Evolutionary conservation across 2,329 filamentous ascomycete species (phyloP), one percentile per base, ranked within the genome.

Genomic region (Aspergillus hortae): DNA sequence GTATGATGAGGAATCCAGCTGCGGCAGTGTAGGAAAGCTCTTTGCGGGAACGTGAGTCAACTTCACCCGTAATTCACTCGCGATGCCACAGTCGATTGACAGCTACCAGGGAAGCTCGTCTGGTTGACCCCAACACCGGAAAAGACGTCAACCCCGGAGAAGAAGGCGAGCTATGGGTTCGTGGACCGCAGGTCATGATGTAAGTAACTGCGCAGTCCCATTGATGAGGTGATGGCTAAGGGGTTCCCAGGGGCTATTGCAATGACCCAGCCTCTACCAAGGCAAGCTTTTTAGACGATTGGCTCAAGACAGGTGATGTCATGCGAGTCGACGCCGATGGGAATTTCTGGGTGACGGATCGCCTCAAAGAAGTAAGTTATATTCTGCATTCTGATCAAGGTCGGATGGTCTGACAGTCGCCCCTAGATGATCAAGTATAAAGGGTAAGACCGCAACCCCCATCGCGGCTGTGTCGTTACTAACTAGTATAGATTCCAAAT

Each of bases 291-390:
- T 48, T 49, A 15, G 56, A 56, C 0, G 59, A 52, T n/a, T 61
- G 59, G 59, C 46, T 60, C 33, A 51, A 41, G 43, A 56, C 59
- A 35, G 59, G 59, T 6, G 59, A 61, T 49, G 58, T 61, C 30
- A 14, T 58, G 48, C 52, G 52, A 32, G 46, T 58, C 14, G 59
- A 60, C 25, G 46, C 55, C 21, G 43, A 57, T 7, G 41, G 52
- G 27, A 58, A 61, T 27, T 56, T 61, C 32, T 60, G 56, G 54
- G 54, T 61, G 11, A 60, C 56, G 2, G 59, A 61, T 53, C 57
- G 59, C 42, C 42, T 61, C 6, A 61, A 61, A 25, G 59, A 61
- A 52, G 59, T 61, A 52, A 40, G 44, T 30, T 44, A 14, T 9
- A 7, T 30, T 47, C 10, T 11, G 27, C 27, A 10, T 30, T 11